Base-by-base conservation (phyloP, 768 basidiomycete species). In the Lentinula aciculospora region DNA sequence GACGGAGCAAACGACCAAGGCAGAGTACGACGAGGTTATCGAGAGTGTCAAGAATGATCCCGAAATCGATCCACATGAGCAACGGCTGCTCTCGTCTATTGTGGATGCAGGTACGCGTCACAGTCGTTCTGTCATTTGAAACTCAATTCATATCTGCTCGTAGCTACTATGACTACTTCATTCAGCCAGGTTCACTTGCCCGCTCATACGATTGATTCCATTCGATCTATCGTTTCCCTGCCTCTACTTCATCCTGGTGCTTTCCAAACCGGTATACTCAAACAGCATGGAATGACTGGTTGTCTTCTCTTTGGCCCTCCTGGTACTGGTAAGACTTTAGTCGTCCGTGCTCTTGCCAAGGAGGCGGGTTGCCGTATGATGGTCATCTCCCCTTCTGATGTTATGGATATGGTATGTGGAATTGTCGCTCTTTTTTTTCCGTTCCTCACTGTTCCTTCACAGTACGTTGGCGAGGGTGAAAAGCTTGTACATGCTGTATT, bases 331-430 rank as follows among this genome's bases (percentile, higher is more conserved):
- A 96, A 96, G 72, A 95, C 94, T 0, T 74, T 95, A 15, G 80
- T 94, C 9, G 92, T 93, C 9, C 84, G 93, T 47, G 94, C 94
- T 19, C 79, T 98, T 9, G 95, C 95, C 2, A 90, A 89, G 65
- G 94, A 97, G 70, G 92, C 92, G 48, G 95, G 94, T 3, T 94
- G 93, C 63, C 81, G 92, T 50, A 98, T 98, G 94, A 73, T 98
- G 66, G 83, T 86, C 10, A 79, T 98, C 48, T 88, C 90, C 44
- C 92, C 94, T 5, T 92, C 93, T 9, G 94, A 98, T 67, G 90
- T 98, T 46, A 93, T 95, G 86, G 94, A 97, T 68, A 95, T 95
- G 92, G 92, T 92, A 60, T 46, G 80, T 68, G 58, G 15, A 27
- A 50, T 36, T 36, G 50, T 64, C 29, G 61, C 37, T 17, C 51